phyloP scores from a whole-genome alignment of 2,329 filamentous ascomycete species.

The Ceratocystis lukuohia region DNA sequence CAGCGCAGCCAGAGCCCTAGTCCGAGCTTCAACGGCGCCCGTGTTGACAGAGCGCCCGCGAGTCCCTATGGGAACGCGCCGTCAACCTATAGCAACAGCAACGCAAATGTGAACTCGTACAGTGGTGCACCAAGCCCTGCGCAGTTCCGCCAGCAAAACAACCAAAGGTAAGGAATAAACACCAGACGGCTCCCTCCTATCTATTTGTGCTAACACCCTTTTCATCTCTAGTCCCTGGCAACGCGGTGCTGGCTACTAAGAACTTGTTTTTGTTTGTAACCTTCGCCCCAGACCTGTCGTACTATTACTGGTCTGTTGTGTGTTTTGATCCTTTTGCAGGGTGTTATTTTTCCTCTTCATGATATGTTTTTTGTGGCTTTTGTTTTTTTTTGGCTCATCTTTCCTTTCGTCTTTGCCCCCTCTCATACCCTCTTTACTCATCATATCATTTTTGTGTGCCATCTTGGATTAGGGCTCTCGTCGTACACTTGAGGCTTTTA shows the following conservation, averaged over 20 bases:
- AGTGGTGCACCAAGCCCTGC: conserved; percentile 25
- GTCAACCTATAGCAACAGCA: conserved; percentile 25
- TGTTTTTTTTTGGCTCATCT: conserved; percentile 1
- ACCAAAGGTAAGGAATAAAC: conserved; percentile 27
- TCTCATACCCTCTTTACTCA: neutral
- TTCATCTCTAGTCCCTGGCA: conserved; percentile 30
- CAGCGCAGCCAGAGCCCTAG: conserved; percentile 27
- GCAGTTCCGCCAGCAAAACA: conserved; percentile 28
- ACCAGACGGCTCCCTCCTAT: too few relatives aligned
- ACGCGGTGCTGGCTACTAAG: conserved; percentile 34
- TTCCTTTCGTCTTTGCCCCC: neutral
- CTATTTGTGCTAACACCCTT: conserved; percentile 2
- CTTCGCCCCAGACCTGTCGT: neutral
- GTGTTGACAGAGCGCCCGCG: conserved; percentile 23
- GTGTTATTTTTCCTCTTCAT: neutral
- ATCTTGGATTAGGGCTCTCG: conserved; percentile 2
- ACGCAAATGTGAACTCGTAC: conserved; percentile 22
- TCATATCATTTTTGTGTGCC: neutral
- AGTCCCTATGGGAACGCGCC: conserved; percentile 27
- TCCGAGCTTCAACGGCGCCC: conserved; percentile 21
- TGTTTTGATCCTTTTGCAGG: neutral
- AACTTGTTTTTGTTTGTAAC: neutral
- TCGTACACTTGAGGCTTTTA: neutral
- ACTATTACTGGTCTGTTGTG: neutral
- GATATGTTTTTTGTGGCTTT: conserved; percentile 9